Evolutionary conservation across 495 filamentous ascomycete species (phyloP), one percentile per base, ranked within the genome.

Genomic region (Podospora pseudoanserina): DNA sequence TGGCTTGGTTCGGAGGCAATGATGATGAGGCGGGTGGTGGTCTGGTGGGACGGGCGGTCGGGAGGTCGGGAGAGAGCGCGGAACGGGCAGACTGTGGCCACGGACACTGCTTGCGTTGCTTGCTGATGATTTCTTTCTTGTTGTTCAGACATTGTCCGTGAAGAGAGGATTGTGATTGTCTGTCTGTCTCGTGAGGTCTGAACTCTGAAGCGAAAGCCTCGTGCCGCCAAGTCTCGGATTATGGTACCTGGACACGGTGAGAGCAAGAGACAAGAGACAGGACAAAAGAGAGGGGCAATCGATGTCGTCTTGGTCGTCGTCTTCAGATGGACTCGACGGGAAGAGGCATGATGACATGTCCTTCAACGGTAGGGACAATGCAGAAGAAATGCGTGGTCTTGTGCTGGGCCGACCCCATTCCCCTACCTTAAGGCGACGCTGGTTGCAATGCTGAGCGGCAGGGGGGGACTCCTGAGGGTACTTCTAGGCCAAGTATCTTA

Each of bases 371-470:
- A 32, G 30, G 30, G 30, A 32, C 30, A 49, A 49, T 49, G 39
- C 39, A 49, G 39, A 49, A 49, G 39, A 49, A 49, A 49, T 49
- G 39, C 39, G 39, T 49, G 39, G 39, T 49, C 39, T 49, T 49
- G 55, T 58, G 55, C 55, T 58, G 55, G 66, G 34, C 62, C 34
- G 62, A 32, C 60, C n/a, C 15, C 44, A 60, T 28, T n/a, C 60
- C 60, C 44, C 39, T 57, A 13, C 57, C 19, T 16, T 26, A 39
- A 20, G 27, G 55, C 55, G 63, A 44, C 54, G 28, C 27, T 64
- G 54, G 68, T 39, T 34, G 55, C 54, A 49, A 58, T 54, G 60
- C 65, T 71, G 66, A 71, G 65, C 65, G 69, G 69, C 54, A 59
- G 53, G 23, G 54, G 53, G 65, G 2, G 1, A 23, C 23, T 49